These are phyloP conservation scores for Chernovozyma sophiae-reginae DNA, from an alignment of 1,139 yeast species.

Conservation along the genomic window DNA sequence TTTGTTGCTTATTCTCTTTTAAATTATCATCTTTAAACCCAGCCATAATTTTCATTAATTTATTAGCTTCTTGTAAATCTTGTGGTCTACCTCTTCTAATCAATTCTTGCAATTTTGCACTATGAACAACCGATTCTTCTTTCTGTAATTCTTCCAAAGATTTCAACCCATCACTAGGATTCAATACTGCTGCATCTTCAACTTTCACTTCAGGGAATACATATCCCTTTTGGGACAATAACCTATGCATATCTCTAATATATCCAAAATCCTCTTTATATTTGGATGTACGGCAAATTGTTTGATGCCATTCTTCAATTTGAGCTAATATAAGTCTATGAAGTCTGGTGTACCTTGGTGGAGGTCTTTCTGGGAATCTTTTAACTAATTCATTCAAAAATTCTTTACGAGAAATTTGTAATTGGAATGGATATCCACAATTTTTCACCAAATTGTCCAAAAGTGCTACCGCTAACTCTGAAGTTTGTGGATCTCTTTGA, in stretches of 20 bases:
- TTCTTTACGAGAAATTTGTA: conserved; percentile 92
- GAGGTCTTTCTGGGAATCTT: conserved; percentile 93
- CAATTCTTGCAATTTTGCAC: conserved; percentile 92
- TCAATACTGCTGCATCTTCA: conserved; percentile 90
- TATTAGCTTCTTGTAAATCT: conserved; percentile 93
- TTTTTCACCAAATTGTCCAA: conserved; percentile 92
- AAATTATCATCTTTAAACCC: conserved; percentile 85
- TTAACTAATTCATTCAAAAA: conserved; percentile 89
- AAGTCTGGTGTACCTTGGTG: conserved; percentile 74
- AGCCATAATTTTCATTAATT: conserved; percentile 96
- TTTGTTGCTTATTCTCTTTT: conserved; percentile 68
- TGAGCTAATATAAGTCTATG: conserved; percentile 85
- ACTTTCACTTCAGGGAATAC: conserved; percentile 85
- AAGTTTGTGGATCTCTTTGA: conserved; percentile 77
- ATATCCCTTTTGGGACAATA: conserved; percentile 82
- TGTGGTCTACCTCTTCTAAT: conserved; percentile 94
- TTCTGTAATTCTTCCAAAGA: conserved; percentile 86
- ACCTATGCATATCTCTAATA: conserved; percentile 92
- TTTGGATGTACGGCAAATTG: conserved; percentile 84
- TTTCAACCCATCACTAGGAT: conserved; percentile 86
- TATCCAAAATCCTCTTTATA: conserved; percentile 90
- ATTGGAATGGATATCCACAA: conserved; percentile 95
- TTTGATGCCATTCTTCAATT: conserved; percentile 96
- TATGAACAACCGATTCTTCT: conserved; percentile 89
- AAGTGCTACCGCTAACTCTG: conserved; percentile 52